Conservation (phyloP, 208 protist genomes). For the Phytomonas francai region DNA sequence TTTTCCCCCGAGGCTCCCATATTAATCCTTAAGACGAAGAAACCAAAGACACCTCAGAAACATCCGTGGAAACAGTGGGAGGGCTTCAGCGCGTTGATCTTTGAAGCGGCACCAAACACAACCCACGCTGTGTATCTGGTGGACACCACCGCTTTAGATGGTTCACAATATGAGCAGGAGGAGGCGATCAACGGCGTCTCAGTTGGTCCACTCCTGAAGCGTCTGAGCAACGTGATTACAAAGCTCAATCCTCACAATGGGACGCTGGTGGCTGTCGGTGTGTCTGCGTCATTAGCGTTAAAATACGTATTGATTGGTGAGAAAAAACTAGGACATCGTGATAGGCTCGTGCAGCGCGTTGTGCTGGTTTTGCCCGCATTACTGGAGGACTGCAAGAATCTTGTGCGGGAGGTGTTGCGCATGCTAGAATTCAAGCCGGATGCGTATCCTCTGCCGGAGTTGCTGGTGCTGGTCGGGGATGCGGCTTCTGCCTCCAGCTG, state of each 20-base stretch:
- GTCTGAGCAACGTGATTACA: conserved; percentile 46
- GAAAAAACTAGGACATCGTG: conserved; percentile 57
- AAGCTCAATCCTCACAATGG: conserved; percentile 70
- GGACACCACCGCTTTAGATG: conserved; percentile 40
- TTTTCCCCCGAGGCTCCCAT: conserved; percentile 70
- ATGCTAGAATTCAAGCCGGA: not conserved
- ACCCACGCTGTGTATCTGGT: conserved; percentile 68
- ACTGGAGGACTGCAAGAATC: conserved; percentile 19
- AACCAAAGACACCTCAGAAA: conserved; percentile 14
- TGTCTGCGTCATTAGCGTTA: conserved; percentile 39
- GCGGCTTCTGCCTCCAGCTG: conserved; percentile 18
- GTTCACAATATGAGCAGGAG: conserved; percentile 27
- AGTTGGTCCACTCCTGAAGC: conserved; percentile 50
- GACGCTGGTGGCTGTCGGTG: conserved; percentile 62
- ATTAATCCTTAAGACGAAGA: conserved; percentile 66
- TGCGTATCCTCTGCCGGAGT: conserved; percentile 30
- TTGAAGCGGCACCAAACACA: conserved; percentile 50
- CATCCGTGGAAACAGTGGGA: conserved; percentile 74
- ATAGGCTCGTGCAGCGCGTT: conserved; percentile 47
- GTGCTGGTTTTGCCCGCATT: conserved; percentile 53
- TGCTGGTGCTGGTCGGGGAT: conserved; percentile 43
- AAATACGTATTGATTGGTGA: conserved; percentile 73
- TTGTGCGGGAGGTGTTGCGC: conserved; percentile 13
- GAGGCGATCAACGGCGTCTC: conserved; percentile 35
- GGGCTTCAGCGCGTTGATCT: conserved; percentile 46